Conservation (phyloP, 1,284 basidiomycete species). For the Spongiforma sp. region DNA sequence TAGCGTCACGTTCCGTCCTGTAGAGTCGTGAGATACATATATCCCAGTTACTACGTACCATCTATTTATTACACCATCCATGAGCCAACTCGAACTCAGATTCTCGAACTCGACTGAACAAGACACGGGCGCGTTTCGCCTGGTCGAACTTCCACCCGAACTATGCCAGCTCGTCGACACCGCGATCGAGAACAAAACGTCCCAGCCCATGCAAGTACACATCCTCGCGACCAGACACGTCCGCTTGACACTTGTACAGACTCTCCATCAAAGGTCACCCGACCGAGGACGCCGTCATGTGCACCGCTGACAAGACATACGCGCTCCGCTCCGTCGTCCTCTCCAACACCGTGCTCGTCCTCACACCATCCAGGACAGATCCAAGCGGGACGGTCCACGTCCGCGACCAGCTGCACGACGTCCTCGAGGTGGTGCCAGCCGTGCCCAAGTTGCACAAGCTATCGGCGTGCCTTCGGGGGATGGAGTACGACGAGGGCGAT, state of each 20-base stretch:
- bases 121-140: constrained; percentile 60
- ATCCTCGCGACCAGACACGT: too few species aligned
- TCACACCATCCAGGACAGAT: constrained; percentile 55
- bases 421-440: constrained; percentile 76
- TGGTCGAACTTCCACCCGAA: constrained; percentile 72
- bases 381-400: constrained; percentile 56
- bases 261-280: constrained; percentile 81
- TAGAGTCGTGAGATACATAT: constrained; percentile 22
- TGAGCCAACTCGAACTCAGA: constrained; percentile 46
- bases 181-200: constrained; percentile 37
- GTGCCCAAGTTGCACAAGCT: constrained; percentile 79
- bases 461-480: constrained; percentile 61
- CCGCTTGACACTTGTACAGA: constrained; percentile 42
- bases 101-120: constrained; percentile 55
- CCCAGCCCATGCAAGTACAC: constrained; percentile 25
- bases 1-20: constrained; percentile 71
- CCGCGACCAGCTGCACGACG: constrained; percentile 73
- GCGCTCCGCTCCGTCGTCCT: constrained; percentile 79
- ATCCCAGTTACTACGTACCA: not conserved
- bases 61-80: constrained; percentile 3
- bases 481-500: constrained; percentile 70
- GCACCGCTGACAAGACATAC: constrained; percentile 82
- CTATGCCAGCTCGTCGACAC: constrained; percentile 58
- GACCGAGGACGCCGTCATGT: constrained; percentile 87
- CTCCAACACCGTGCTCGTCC: constrained; percentile 84